Base-by-base conservation (phyloP, 2,329 filamentous ascomycete species). In the Aspergillus glaucus region DNA sequence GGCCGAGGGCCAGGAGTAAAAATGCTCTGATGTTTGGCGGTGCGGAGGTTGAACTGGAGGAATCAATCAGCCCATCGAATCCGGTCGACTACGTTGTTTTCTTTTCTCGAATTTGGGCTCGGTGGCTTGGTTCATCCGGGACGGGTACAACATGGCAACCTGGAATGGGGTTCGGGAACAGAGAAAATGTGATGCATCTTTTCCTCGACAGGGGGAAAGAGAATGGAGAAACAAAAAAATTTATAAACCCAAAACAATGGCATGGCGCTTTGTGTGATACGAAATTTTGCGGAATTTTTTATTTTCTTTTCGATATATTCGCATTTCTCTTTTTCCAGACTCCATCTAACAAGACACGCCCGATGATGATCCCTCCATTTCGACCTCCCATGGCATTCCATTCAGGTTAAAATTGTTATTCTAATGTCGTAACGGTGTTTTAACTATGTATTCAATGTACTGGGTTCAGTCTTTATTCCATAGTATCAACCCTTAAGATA, bases 1-100 rank as follows among this genome's bases (percentile, higher is more conserved):
- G 75, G 72, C 86, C 72, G 89, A 90, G 69, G 81, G 75, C 51
- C 76, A 75, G 62, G 69, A 72, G 65, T 67, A 70, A 68, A 66
- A 64, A 57, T 59, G 57, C 55, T 54, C 59, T 63, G 56, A 58
- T 61, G 56, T 61, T 62, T 60, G 62, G 63, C 60, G 64, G 64
- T 65, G 61, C 61, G 64, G 65, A 65, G 64, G 64, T 66, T 66
- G 60, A 60, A 62, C 54, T 57, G 53, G 56, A 30, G 58, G 53
- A 60, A 62, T 64, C 55, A 54, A 60, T 57, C 54, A 56, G 53
- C 56, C 61, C 58, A 56, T 53, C 54, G 59, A 49, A 52, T 53
- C 56, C 58, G 59, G 56, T 63, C 62, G 60, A 59, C 58, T 55
- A 54, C 43, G 49, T 57, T 56, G 7, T 10, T 21, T 40, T 40